Evolutionary conservation across 345 rosid genomes (phyloP), one percentile per base, ranked within the genome.

Genomic region (Aegle marmelos): DNA sequence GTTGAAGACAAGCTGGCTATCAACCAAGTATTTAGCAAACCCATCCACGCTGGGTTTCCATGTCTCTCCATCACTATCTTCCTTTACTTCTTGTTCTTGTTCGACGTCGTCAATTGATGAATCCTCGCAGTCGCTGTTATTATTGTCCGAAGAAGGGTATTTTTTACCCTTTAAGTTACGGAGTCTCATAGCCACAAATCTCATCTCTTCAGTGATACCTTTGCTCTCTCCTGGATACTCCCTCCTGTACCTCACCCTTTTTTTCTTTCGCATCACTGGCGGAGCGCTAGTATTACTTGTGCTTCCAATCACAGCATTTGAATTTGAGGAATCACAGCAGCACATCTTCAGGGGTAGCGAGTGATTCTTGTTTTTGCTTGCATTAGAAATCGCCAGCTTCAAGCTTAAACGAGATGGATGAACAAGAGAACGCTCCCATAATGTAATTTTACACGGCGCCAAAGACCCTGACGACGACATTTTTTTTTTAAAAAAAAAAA

Each of bases 151-250:
- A 79, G 77, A 28, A 71, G 75, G 69, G 72, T 81, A 61, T 71
- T 82, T 87, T 63, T 86, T 90, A 30, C 96, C 96, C 30, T 88
- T 90, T 62, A 86, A 68, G 79, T 95, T 93, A 61, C 96, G 96
- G 76, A 93, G 93, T 80, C 89, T 85, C 99, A 92, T 91, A 11
- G 99, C 96, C 16, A 95, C 96, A 80, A 95, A 95, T 81, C 98
- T 89, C 98, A 95, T 91, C 86, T 95, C 99, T 86, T 89, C 96
- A 19, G 97, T 90, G 58, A 93, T 93, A 2, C 99, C 99, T 68
- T 82, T 77, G 83, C 36, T 83, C 85, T 95, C 99, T 50, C 99
- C 99, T 27, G 98, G 99, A 80, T 84, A 87, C 25, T 77, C 89
- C 82, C 90, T 92, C 80, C 98, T 84, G 85, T 90, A 87, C 83